These are phyloP conservation scores for Botrytis hyacinthi DNA, from an alignment of 2,329 filamentous ascomycete species.

Conservation along the genomic window DNA sequence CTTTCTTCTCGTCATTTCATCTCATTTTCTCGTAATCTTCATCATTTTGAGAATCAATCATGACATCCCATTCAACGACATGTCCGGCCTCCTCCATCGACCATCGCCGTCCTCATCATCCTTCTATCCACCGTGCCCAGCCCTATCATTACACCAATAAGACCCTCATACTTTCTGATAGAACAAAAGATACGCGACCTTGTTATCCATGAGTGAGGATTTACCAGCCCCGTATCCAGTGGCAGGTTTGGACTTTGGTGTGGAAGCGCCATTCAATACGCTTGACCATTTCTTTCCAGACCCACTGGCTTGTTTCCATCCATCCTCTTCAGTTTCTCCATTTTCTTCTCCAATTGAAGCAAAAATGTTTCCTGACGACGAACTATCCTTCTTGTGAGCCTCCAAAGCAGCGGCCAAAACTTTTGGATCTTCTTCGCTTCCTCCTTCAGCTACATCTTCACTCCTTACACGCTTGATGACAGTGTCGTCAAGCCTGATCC, in stretches of 20 bases:
- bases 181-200: conserved; percentile 94
- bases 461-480: conserved; percentile 78
- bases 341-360: conserved; percentile 62
- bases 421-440: conserved; percentile 75
- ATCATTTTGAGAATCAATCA: neutral
- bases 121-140: neutral
- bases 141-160: neutral
- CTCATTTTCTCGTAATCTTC: conserved; percentile 4
- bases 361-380: conserved; percentile 67
- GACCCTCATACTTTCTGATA: conserved; percentile 60
- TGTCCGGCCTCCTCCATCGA: neutral
- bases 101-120: neutral
- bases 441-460: conserved; percentile 85
- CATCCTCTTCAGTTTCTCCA: conserved; percentile 65
- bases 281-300: conserved; percentile 70
- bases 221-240: conserved; percentile 37
- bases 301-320: conserved; percentile 87
- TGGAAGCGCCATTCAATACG: conserved; percentile 62
- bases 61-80: neutral
- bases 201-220: conserved; percentile 76
- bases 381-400: conserved; percentile 58
- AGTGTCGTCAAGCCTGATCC: conserved; percentile 95
- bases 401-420: conserved; percentile 64
- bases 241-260: conserved; percentile 58
- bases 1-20: neutral